Evolutionary conservation across 1,284 basidiomycete genomes (phyloP).

Genomic region (Filobasidium uniguttulatum): DNA sequence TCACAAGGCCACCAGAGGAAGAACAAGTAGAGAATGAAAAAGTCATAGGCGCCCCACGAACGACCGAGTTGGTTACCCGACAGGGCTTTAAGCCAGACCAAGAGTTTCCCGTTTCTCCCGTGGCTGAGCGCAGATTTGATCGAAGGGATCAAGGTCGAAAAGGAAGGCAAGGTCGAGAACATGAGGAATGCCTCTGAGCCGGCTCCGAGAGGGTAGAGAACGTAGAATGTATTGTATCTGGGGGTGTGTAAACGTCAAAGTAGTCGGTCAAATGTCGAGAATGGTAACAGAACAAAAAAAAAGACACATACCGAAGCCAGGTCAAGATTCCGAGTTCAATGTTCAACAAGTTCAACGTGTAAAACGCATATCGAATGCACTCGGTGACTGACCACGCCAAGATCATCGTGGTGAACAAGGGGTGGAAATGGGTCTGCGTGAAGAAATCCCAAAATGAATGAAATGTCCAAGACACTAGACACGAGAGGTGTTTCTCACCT

Average conservation of each 20-base stretch:
- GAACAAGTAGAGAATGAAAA: slow-evolving; percentile 53
- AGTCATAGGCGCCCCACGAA: slow-evolving; percentile 30
- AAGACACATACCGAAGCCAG: slow-evolving; percentile 38
- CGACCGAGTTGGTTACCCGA: slow-evolving; percentile 16
- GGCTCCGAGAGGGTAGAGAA: slow-evolving; percentile 86
- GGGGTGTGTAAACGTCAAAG: background rate
- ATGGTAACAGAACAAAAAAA: slow-evolving; percentile 22
- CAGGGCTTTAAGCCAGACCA: slow-evolving; percentile 23
- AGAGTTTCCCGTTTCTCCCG: slow-evolving; percentile 19
- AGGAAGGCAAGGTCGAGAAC: slow-evolving; percentile 57
- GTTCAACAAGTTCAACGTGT: slow-evolving; percentile 56
- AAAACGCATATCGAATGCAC: slow-evolving; percentile 82
- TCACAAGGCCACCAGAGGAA: slow-evolving; percentile 82
- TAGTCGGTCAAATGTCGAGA: background rate
- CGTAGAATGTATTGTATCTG: slow-evolving; percentile 81
- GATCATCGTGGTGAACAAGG: slow-evolving; percentile 81
- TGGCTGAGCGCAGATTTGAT: slow-evolving; percentile 16
- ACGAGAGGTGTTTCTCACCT: slow-evolving; percentile 25
- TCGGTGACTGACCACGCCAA: slow-evolving; percentile 89
- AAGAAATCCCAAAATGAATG: background rate
- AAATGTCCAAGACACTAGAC: background rate
- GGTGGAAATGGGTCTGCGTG: slow-evolving; percentile 52
- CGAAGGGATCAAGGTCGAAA: slow-evolving; percentile 31
- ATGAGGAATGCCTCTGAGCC: slow-evolving; percentile 77
- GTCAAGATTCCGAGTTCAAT: slow-evolving; percentile 33